phyloP scores from a whole-genome alignment of 768 basidiomycete genomes.

The Pseudohyphozyma bogoriensis region DNA sequence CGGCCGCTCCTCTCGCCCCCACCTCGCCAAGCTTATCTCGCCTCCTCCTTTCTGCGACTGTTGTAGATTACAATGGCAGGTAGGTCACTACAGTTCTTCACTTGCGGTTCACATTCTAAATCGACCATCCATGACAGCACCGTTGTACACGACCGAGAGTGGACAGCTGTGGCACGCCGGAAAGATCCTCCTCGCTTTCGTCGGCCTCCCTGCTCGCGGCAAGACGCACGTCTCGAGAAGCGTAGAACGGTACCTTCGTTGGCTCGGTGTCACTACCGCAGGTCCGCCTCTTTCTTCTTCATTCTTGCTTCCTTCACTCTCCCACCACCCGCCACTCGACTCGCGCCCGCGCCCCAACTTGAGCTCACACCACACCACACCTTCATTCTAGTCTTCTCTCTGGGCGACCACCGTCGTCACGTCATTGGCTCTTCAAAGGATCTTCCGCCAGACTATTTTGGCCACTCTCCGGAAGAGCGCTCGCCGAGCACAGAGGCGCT shows the following conservation, averaged over 20 bases:
- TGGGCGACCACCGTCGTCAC: constrained; percentile 90
- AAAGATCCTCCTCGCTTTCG: constrained; percentile 84
- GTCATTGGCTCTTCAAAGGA: constrained; percentile 76
- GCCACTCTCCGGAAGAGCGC: constrained; percentile 56
- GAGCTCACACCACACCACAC: neutral
- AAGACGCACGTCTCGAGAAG: constrained; percentile 74
- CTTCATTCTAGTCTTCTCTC: constrained; percentile 55
- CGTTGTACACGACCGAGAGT: constrained; percentile 75
- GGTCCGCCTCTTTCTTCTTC: constrained; percentile 8
- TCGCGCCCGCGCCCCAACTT: too few species aligned
- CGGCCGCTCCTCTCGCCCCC: too few species aligned
- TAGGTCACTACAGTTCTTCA: too few species aligned
- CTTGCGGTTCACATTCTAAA: too few species aligned
- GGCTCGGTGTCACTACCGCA: constrained; percentile 93
- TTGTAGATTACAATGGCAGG: too few species aligned
- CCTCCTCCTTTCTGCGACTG: too few species aligned
- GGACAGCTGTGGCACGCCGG: constrained; percentile 48
- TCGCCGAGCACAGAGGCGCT: constrained; percentile 60
- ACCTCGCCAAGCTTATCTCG: too few species aligned
- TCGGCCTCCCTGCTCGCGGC: constrained; percentile 58
- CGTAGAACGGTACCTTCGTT: constrained; percentile 90
- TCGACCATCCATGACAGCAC: too few species aligned
- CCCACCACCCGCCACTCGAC: neutral
- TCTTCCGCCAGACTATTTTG: constrained; percentile 87
- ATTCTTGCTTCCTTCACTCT: too few species aligned